Base-by-base conservation (phyloP, 805 yeast species). In the Nakazawaea ernobii region DNA sequence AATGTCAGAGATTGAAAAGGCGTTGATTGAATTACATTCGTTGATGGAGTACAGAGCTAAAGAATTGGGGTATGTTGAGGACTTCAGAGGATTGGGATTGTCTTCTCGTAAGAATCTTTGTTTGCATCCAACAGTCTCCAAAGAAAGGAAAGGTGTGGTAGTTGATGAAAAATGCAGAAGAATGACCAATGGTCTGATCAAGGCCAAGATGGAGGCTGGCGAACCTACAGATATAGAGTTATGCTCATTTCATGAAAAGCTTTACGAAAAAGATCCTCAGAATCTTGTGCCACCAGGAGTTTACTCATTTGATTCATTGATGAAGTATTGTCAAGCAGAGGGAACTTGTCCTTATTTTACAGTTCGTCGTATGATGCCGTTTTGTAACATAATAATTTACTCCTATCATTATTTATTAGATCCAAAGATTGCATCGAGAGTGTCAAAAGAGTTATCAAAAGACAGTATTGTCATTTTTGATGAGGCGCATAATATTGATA, bases 1-100 rank as follows among this genome's bases (percentile, higher is more conserved):
- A 32, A 94, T 94, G 98, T 88, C 97, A 9, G 99, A 94, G 69
- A 94, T 94, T 62, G 99, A 94, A 68, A 94, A 94, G 67, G 97
- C 99, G 0, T 69, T 94, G 60, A 88, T 92, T 7, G 99, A 94
- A 69, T 73, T 94, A 70, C 82, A 86, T 52, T 81, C 79, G 48
- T 73, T 94, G 57, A 94, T 94, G 98, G 87, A 80, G 47, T 94
- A 77, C 61, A 75, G 99, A 55, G 67, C 90, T 2, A 73, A 80
- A 42, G 96, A 88, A 59, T 71, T 94, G 43, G 98, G 98, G 0
- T 80, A 75, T 57, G 84, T 70, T 20, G 99, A 94, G 63, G 95
- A 90, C 47, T 94, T 94, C 62, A 71, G 97, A 53, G 99, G 98
- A 0, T 67, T 94, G 52, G 99, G 99, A 1, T 73, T 94, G 51